phyloP scores from a whole-genome alignment of 1,284 basidiomycete genomes.

The Thecaphora thlaspeos region DNA sequence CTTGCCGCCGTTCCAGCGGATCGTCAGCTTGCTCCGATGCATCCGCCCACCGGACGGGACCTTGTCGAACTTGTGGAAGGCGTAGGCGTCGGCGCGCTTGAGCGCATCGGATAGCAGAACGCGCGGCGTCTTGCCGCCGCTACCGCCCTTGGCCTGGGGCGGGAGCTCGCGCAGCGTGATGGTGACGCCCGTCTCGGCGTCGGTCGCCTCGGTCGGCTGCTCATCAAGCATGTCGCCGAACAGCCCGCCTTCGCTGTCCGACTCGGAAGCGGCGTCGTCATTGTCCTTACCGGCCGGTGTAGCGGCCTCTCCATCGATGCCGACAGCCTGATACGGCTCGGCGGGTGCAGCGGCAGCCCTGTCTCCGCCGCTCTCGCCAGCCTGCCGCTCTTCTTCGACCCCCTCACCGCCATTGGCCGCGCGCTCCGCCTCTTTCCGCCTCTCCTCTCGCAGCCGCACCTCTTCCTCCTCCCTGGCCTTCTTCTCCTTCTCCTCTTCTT shows the following conservation, averaged over 20 bases:
- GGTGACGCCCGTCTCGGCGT: conserved; percentile 23
- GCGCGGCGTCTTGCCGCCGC: conserved; percentile 46
- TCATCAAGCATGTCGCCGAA: conserved; percentile 76
- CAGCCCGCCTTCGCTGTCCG: conserved; percentile 64
- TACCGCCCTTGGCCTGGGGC: conserved; percentile 37
- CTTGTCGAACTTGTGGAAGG: conserved; percentile 67
- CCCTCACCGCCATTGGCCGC: conserved; percentile 56
- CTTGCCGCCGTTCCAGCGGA: conserved; percentile 50
- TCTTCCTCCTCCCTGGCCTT: conserved; percentile 29
- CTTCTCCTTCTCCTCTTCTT: conserved; percentile 30
- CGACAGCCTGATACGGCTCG: neutral
- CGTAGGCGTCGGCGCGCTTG: conserved; percentile 67
- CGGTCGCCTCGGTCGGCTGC: conserved; percentile 70
- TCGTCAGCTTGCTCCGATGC: conserved; percentile 42
- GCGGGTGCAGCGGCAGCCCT: neutral
- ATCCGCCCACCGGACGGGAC: conserved; percentile 35
- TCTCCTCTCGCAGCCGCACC: conserved; percentile 57
- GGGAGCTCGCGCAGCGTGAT: conserved; percentile 39
- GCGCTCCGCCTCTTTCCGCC: conserved; percentile 63
- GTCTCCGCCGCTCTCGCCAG: conserved; percentile 6
- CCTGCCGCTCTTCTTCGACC: conserved; percentile 62
- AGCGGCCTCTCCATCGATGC: neutral
- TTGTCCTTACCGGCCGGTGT: too few relatives aligned
- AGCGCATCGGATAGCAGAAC: conserved; percentile 49
- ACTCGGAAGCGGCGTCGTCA: conserved; percentile 17